Conservation (phyloP, 345 rosid species). For the Balakata baccata region DNA sequence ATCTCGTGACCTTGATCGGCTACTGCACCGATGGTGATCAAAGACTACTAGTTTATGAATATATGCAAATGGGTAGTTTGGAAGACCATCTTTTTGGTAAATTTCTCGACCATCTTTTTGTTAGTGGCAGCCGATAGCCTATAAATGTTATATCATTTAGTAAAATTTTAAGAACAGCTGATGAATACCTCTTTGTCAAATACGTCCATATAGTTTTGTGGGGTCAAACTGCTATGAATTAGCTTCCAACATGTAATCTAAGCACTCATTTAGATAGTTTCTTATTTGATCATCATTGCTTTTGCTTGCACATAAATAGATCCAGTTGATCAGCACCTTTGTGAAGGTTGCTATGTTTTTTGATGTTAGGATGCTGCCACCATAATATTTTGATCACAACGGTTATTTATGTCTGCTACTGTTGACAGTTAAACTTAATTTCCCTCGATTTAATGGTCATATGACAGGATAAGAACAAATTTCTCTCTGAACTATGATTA, state of each 20-base stretch:
- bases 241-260: too few relatives aligned
- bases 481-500: background rate
- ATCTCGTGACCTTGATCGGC: constrained; percentile 85
- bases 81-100: constrained; percentile 94
- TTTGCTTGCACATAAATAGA: background rate
- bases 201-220: too few relatives aligned
- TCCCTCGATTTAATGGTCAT: too few relatives aligned
- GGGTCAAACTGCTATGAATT: too few relatives aligned
- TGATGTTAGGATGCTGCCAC: background rate
- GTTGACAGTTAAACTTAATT: background rate
- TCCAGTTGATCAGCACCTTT: background rate
- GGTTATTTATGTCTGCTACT: background rate
- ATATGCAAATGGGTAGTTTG: constrained; percentile 91
- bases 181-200: too few relatives aligned
- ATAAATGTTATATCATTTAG: too few relatives aligned
- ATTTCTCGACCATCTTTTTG: constrained; percentile 8
- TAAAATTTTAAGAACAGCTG: too few relatives aligned
- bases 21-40: constrained; percentile 96
- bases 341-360: background rate
- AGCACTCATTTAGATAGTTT: background rate
- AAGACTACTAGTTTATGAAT: constrained; percentile 89
- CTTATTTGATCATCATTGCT: background rate
- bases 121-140: too few relatives aligned
- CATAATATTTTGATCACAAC: background rate
- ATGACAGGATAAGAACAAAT: background rate